Conservation (phyloP, 768 basidiomycete genomes). For the Paxillus rubicundulus region DNA sequence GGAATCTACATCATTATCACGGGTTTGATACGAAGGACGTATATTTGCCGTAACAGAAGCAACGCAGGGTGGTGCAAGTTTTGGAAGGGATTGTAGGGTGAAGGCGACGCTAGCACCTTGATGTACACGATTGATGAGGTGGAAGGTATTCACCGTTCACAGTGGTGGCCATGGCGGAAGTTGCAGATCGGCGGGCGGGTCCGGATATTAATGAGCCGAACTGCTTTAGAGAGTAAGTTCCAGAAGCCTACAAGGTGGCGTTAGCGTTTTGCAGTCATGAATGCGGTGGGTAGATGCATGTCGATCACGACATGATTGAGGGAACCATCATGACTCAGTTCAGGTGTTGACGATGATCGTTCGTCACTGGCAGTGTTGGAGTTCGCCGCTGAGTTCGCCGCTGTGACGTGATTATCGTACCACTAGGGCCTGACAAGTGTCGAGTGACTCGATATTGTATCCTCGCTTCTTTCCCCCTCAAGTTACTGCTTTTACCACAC, state of each 20-base stretch:
- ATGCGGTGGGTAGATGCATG: too few species aligned
- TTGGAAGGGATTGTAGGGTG: conserved; percentile 50
- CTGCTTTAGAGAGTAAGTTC: too few species aligned
- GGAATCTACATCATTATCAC: neutral
- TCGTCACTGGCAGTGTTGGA: too few species aligned
- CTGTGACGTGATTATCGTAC: neutral
- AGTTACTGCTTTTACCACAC: neutral
- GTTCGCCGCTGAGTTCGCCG: neutral
- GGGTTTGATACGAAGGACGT: neutral
- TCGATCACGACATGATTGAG: too few species aligned
- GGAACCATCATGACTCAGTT: too few species aligned
- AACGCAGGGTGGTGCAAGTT: conserved; percentile 69
- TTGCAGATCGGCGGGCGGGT: too few species aligned
- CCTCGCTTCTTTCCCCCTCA: conserved; percentile 11
- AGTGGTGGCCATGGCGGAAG: too few species aligned
- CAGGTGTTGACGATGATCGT: too few species aligned
- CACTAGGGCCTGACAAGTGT: neutral
- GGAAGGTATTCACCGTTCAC: too few species aligned
- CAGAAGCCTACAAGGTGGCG: too few species aligned
- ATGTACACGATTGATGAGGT: neutral
- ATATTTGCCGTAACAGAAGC: conserved; percentile 44
- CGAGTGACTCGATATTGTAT: conserved; percentile 1
- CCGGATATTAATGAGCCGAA: too few species aligned
- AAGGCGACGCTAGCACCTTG: neutral
- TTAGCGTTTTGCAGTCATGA: too few species aligned